Conservation (phyloP, 371 early-diverging fungal species). For the Mucor lusitanicus region DNA sequence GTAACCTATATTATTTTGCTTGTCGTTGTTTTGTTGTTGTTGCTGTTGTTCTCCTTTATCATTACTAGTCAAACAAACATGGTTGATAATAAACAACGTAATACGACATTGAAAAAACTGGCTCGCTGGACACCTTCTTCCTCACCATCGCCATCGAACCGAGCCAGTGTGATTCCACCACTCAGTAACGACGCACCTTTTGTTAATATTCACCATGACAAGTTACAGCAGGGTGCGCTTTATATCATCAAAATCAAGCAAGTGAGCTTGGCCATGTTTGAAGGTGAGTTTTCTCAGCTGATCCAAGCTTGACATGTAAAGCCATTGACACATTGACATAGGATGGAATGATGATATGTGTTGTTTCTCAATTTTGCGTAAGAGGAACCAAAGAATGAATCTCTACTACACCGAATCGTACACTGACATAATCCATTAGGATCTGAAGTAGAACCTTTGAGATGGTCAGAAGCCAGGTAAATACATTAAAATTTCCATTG, state of each 20-base stretch:
- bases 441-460: conserved; percentile 39
- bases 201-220: conserved; percentile 33
- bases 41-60: neutral
- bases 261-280: conserved; percentile 46
- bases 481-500: neutral
- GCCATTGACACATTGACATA: neutral
- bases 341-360: conserved; percentile 57
- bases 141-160: neutral
- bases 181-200: conserved; percentile 23
- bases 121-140: conserved; percentile 27
- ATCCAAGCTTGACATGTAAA: neutral
- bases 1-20: too few relatives aligned
- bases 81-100: conserved; percentile 20
- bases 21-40: neutral
- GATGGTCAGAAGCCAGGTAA: conserved; percentile 52
- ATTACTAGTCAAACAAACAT: neutral
- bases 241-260: conserved; percentile 46
- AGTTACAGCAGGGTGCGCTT: conserved; percentile 41
- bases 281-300: conserved; percentile 25
- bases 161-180: neutral
- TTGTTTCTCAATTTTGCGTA: conserved; percentile 48
- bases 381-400: neutral
- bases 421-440: conserved; percentile 17
- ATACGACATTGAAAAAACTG: conserved; percentile 21
- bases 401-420: neutral